A percentile compares a stretch with the other conserved stretches of the same genome.
These are phyloP conservation scores for Gossypium herbaceum DNA, from an alignment of 345 rosid genomes.

Conservation along the genomic window DNA sequence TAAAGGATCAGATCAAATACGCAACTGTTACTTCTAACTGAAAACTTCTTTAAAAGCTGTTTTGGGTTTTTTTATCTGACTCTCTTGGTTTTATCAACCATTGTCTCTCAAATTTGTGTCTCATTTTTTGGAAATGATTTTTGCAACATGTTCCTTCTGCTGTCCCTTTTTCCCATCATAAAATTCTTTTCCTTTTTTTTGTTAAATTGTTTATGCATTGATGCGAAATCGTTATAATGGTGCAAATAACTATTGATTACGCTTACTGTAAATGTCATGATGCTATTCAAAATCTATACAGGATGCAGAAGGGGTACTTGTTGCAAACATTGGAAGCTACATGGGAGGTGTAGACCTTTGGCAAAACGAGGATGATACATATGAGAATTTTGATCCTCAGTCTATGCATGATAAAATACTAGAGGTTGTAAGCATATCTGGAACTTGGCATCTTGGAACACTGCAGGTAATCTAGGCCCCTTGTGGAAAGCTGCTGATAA, in stretches of 20 bases:
- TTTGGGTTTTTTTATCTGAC: not conserved
- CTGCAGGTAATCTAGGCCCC: conserved; percentile 55
- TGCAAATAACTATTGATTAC: not conserved
- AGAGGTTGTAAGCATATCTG: conserved; percentile 87
- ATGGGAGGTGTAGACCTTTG: conserved; percentile 96
- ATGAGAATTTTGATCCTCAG: conserved; percentile 76
- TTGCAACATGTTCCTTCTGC: not conserved
- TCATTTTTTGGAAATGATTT: not conserved
- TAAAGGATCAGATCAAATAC: not conserved
- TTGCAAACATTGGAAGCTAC: conserved; percentile 91
- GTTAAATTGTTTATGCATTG: not conserved
- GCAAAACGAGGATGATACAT: conserved; percentile 84
- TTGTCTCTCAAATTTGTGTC: not conserved
- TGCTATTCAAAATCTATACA: conserved; percentile 27
- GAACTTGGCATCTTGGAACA: conserved; percentile 92
- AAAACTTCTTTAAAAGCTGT: not conserved
- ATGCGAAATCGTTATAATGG: not conserved
- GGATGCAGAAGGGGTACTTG: conserved; percentile 92
- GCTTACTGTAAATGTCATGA: conserved; percentile 10
- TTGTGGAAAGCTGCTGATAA: not conserved
- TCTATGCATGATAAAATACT: conserved; percentile 86
- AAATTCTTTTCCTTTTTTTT: not conserved
- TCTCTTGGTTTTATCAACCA: not conserved
- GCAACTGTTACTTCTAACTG: not conserved
- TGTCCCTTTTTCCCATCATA: not conserved